phyloP scores from a whole-genome alignment of 2,329 filamentous ascomycete genomes.

The Thelonectria rubi region DNA sequence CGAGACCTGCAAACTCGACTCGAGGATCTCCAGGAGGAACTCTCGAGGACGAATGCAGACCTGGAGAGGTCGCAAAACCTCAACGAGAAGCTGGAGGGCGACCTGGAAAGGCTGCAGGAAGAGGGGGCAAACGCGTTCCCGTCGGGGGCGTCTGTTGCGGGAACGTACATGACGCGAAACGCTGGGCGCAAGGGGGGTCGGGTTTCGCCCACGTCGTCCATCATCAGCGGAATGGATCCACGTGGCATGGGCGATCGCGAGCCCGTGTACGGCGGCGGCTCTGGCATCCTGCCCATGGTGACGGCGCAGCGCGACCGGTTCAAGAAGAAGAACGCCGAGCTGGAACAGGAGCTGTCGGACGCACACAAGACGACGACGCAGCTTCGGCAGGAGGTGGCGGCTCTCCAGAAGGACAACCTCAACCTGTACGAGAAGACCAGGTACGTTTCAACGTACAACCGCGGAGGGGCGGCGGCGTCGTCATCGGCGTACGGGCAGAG shows the following conservation, averaged over 20 bases:
- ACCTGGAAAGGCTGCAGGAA: conserved; percentile 86
- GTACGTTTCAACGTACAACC: conserved; percentile 93
- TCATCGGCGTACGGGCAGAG: conserved; percentile 74
- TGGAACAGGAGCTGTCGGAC: conserved; percentile 90
- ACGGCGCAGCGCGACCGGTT: conserved; percentile 97
- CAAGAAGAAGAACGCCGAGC: conserved; percentile 92
- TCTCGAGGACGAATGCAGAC: conserved; percentile 84
- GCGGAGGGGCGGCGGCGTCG: conserved; percentile 68
- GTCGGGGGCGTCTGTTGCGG: conserved; percentile 89
- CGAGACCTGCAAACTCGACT: conserved; percentile 87
- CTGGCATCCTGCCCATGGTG: conserved; percentile 96
- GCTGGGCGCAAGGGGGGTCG: conserved; percentile 71
- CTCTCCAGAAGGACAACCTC: conserved; percentile 94
- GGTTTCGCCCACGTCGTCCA: conserved; percentile 93
- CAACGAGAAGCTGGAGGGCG: conserved; percentile 89
- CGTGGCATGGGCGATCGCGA: conserved; percentile 63
- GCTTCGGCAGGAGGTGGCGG: conserved; percentile 87
- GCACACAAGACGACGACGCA: conserved; percentile 83
- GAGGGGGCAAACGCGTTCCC: conserved; percentile 86
- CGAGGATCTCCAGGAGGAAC: conserved; percentile 81
- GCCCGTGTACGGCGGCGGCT: conserved; percentile 73
- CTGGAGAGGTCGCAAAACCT: conserved; percentile 85
- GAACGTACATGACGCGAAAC: conserved; percentile 78
- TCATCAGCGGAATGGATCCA: conserved; percentile 95
- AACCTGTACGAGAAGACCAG: conserved; percentile 97